Evolutionary conservation across 2,329 filamentous ascomycete species (phyloP), one percentile per base, ranked within the genome.

Genomic region (Trematosphaeria pertusa): DNA sequence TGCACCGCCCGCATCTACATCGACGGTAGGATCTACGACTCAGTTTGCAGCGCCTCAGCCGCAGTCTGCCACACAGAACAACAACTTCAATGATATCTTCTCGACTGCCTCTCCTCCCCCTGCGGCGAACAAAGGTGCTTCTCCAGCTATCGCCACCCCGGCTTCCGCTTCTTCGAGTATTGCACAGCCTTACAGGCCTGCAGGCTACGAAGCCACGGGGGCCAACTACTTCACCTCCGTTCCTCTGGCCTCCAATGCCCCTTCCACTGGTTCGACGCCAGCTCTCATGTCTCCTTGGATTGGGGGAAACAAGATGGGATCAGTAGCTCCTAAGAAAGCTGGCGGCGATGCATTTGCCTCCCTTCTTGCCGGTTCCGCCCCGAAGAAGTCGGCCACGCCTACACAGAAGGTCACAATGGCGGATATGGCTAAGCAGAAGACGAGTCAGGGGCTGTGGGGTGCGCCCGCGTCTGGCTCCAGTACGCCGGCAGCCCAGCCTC

Each of bases 201-300:
- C 81, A 1, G 82, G 83, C 37, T 96, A 86, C 75, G 89, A 95
- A 73, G 83, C 88, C 2, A 74, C 86, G 1, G 86, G 88, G 17
- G 94, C 94, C 41, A 99, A 99, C 75, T 99, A 99, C 78, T 99
- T 93, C 73, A 91, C 91, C 42, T 94, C 91, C 0, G 87, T 97
- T 17, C 73, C 73, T 11, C 65, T 71, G 11, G 65, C 68, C 5
- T 40, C 57, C 5, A 45, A 44, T 26, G 47, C 65, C 19, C 67
- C 73, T 44, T 64, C 73, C 26, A 52, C 59, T 5, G 54, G 65
- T 11, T 67, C 70, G 40, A 68, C 71, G 3, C 80, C 82, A 51
- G 74, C 75, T 28, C 64, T 73, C 50, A 68, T 65, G 51, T 72
- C 71, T 51, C 71, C 64, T 14, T 63, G 61, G 32, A 65, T 66